phyloP scores from a whole-genome alignment of 331 rosid genomes.

The Pyracantha coccinea region DNA sequence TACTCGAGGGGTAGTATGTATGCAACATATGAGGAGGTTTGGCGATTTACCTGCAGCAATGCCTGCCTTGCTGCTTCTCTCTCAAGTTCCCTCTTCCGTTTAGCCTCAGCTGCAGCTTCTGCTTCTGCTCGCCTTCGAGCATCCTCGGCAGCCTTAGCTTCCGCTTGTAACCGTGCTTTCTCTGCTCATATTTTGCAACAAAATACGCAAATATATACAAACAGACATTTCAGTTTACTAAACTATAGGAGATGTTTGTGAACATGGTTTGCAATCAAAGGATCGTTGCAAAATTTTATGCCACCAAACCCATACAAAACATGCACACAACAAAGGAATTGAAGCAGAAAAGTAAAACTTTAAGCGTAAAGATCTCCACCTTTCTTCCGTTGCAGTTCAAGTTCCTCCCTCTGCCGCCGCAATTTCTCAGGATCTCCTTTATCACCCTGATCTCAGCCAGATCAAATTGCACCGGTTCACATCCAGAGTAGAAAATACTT shows the following conservation, averaged over 20 bases:
- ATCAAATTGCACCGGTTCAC: constrained; percentile 22
- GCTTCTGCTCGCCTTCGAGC: constrained; percentile 69
- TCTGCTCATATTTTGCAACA: constrained; percentile 30
- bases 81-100: constrained; percentile 73
- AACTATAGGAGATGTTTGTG: not conserved
- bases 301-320: not conserved
- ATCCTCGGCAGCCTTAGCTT: constrained; percentile 85
- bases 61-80: constrained; percentile 91
- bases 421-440: constrained; percentile 80
- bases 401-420: constrained; percentile 59
- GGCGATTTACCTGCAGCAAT: constrained; percentile 51
- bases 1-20: not conserved
- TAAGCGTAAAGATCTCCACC: constrained; percentile 22
- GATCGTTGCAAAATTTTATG: not conserved
- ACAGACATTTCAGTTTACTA: constrained; percentile 2
- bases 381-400: constrained; percentile 62
- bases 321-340: not conserved
- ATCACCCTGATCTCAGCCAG: constrained; percentile 53
- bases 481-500: constrained; percentile 8
- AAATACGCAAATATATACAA: not conserved
- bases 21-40: not conserved
- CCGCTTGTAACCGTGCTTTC: constrained; percentile 76
- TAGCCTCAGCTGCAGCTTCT: constrained; percentile 76
- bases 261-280: not conserved
- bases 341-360: constrained; percentile 5